phyloP scores from a whole-genome alignment of 1,139 yeast genomes.

The Kurtzmaniella natalensis region DNA sequence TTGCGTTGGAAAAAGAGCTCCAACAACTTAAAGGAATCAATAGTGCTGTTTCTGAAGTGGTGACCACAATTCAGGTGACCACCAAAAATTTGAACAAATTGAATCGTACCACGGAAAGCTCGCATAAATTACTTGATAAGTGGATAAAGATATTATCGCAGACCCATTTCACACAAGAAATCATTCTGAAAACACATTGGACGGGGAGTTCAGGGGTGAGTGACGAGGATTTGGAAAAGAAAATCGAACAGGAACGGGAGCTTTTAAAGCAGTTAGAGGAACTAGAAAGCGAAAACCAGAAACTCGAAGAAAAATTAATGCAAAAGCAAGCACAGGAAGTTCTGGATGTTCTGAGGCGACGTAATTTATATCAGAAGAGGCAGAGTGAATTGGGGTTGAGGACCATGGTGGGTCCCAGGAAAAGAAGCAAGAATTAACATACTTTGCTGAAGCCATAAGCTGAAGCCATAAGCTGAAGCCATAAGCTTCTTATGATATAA shows the following conservation, averaged over 20 bases:
- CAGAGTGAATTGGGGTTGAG: conserved; percentile 23
- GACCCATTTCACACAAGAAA: conserved; percentile 39
- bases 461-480: too few species aligned
- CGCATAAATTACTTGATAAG: conserved; percentile 37
- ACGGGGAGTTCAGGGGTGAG: conserved; percentile 17
- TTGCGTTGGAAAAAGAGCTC: conserved; percentile 36
- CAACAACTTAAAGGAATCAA: conserved; percentile 31
- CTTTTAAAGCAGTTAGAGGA: conserved; percentile 22
- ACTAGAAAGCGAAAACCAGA: conserved; percentile 25
- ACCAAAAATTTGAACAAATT: conserved; percentile 25
- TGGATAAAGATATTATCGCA: conserved; percentile 47
- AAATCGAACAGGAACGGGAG: conserved; percentile 18
- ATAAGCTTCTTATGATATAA: too few species aligned
- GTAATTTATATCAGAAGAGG: conserved; percentile 17
- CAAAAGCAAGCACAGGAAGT: conserved; percentile 19
- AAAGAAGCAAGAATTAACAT: too few species aligned
- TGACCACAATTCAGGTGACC: conserved; percentile 25
- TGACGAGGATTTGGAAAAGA: conserved; percentile 17
- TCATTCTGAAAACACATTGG: conserved; percentile 32
- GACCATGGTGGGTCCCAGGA: neutral
- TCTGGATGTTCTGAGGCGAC: conserved; percentile 11
- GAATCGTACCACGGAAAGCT: conserved; percentile 29
- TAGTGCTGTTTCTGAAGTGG: conserved; percentile 24
- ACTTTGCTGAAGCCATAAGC: too few species aligned
- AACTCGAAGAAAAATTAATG: conserved; percentile 23